Evolutionary conservation across 805 yeast genomes (phyloP).

Genomic region (Tetrapisispora pingtungensis): DNA sequence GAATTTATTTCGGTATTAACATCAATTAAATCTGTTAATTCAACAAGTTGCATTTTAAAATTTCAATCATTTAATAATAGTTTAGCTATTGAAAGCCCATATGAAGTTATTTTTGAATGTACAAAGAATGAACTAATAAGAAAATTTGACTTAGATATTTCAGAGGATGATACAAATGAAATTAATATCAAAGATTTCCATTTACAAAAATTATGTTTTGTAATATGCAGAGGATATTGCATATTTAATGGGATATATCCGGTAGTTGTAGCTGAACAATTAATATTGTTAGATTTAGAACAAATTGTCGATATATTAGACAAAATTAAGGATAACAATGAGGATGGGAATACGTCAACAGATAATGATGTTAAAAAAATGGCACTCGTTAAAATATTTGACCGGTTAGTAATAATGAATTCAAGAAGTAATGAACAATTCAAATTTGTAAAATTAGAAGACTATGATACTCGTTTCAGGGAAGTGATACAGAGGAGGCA

Average conservation of each 20-base stretch:
- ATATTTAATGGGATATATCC: conserved; percentile 1
- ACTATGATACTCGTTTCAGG: conserved; percentile 8
- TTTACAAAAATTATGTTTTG: conserved; percentile 13
- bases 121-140: neutral
- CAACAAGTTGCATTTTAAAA: neutral
- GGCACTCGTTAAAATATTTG: conserved; percentile 8
- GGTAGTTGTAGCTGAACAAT: neutral
- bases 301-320: conserved; percentile 2
- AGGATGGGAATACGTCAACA: neutral
- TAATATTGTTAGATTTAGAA: conserved; percentile 7
- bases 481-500: conserved; percentile 10
- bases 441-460: conserved; percentile 13
- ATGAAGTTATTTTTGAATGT: neutral
- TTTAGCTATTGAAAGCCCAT: neutral
- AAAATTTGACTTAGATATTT: conserved; percentile 5
- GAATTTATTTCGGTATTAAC: conserved; percentile 1
- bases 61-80: neutral
- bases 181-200: conserved; percentile 12
- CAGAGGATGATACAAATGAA: conserved; percentile 2
- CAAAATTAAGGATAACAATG: neutral
- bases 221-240: conserved; percentile 12
- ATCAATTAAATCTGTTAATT: neutral
- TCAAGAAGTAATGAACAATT: conserved; percentile 8
- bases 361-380: neutral
- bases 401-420: conserved; percentile 14